Evolutionary conservation across 148 eudicot genomes (phyloP).

Genomic region (Polygonum maritimum): DNA sequence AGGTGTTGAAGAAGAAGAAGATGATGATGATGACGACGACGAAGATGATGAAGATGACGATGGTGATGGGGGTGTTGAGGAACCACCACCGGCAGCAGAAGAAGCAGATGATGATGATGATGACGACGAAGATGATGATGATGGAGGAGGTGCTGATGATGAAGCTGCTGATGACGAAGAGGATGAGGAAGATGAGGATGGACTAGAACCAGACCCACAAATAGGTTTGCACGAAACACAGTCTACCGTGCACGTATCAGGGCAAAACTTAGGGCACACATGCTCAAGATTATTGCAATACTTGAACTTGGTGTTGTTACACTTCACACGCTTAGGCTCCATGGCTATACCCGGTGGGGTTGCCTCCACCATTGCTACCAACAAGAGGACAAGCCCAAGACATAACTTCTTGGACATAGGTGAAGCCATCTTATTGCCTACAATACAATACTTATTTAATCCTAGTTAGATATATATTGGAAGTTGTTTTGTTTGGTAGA

Average conservation of each 20-base stretch:
- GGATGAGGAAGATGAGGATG: not conserved
- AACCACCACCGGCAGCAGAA: not conserved
- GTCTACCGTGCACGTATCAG: not conserved
- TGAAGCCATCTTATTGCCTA: not conserved
- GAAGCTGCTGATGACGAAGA: not conserved
- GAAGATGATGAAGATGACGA: not conserved
- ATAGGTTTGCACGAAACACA: slow-evolving; percentile 10
- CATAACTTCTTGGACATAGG: not conserved
- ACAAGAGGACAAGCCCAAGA: not conserved
- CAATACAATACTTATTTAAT: not conserved
- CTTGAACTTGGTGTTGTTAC: slow-evolving; percentile 7
- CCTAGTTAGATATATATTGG: not conserved
- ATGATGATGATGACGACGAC: not conserved
- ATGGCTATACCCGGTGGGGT: not conserved
- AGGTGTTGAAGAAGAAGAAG: slow-evolving; percentile 5
- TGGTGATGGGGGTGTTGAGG: not conserved
- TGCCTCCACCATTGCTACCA: slow-evolving; percentile 9
- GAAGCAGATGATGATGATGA: not conserved
- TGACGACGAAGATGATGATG: not conserved
- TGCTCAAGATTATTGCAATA: slow-evolving; percentile 9
- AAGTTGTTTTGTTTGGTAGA: not conserved
- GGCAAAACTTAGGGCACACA: slow-evolving; percentile 8
- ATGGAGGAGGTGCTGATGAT: not conserved
- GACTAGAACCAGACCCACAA: not conserved
- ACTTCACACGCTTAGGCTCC: slow-evolving; percentile 4